Evolutionary conservation across 257 asterid genomes (phyloP).

Genomic region (Scutellaria barbata): DNA sequence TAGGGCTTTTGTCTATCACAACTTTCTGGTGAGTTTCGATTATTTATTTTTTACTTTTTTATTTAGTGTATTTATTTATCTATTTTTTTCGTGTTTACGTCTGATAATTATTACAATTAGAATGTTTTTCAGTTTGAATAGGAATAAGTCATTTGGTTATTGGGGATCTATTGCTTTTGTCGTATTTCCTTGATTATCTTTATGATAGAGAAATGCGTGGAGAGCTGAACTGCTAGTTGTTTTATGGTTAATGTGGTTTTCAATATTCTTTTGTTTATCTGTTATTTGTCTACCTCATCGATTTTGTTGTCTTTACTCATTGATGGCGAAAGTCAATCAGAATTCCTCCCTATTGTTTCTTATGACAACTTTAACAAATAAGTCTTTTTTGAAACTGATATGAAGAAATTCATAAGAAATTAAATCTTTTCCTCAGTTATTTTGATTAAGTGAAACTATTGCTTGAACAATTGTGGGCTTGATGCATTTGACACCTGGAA

Average conservation of each 20-base stretch:
- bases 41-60: neutral
- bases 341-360: neutral
- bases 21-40: slow-evolving; percentile 69
- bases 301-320: neutral
- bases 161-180: slow-evolving; percentile 2
- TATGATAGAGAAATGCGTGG: slow-evolving; percentile 15
- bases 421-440: neutral
- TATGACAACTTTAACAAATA: neutral
- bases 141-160: neutral
- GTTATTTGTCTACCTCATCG: slow-evolving; percentile 10
- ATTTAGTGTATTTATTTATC: neutral
- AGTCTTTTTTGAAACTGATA: neutral
- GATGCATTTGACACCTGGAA: slow-evolving; percentile 17
- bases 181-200: neutral
- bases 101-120: neutral
- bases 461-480: neutral
- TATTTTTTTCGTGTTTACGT: neutral
- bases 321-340: neutral
- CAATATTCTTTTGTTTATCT: neutral
- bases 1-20: slow-evolving; percentile 79
- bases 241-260: neutral
- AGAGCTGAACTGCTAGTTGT: slow-evolving; percentile 22
- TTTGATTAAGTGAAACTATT: neutral
- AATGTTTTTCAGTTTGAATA: slow-evolving; percentile 24
- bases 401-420: neutral